Evolutionary conservation across 2,329 filamentous ascomycete species (phyloP).

Genomic region (Lecanicillium sp.): DNA sequence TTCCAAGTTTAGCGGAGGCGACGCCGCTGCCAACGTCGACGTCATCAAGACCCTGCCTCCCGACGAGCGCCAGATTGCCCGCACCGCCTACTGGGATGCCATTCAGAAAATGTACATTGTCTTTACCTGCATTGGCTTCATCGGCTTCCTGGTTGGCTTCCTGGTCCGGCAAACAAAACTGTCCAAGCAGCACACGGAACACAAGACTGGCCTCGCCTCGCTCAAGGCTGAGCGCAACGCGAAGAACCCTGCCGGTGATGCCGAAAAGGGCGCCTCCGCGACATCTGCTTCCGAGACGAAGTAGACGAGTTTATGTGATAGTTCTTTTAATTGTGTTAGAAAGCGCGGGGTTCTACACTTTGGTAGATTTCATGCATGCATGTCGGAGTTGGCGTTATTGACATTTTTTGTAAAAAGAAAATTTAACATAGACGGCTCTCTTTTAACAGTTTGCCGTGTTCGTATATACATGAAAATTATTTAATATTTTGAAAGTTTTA

Average conservation of each 20-base stretch:
- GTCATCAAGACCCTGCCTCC: slow-evolving; percentile 45
- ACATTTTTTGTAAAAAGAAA: no score
- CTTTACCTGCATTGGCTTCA: slow-evolving; percentile 40
- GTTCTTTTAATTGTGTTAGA: no score
- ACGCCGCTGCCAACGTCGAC: slow-evolving; percentile 53
- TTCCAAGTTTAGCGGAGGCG: slow-evolving; percentile 45
- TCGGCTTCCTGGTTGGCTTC: slow-evolving; percentile 39
- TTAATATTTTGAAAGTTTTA: no score
- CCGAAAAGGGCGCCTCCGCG: not conserved
- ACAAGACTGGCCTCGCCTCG: slow-evolving; percentile 48
- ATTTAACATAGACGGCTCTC: no score
- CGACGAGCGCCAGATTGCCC: slow-evolving; percentile 33
- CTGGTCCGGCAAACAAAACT: slow-evolving; percentile 42
- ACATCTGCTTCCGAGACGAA: not conserved
- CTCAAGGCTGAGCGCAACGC: slow-evolving; percentile 20
- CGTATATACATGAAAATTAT: no score
- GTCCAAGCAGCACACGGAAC: slow-evolving; percentile 47
- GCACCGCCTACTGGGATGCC: slow-evolving; percentile 39
- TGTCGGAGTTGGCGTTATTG: no score
- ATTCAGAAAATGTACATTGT: slow-evolving; percentile 51
- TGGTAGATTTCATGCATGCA: no score
- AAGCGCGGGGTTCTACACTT: not conserved
- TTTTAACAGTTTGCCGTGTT: no score
- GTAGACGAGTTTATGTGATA: not conserved
- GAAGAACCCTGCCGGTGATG: slow-evolving; percentile 3